Percentiles rank a stretch among this genome's conserved stretches.
Conservation (phyloP, 148 eudicot species). For the Salicornia ramosissima region DNA sequence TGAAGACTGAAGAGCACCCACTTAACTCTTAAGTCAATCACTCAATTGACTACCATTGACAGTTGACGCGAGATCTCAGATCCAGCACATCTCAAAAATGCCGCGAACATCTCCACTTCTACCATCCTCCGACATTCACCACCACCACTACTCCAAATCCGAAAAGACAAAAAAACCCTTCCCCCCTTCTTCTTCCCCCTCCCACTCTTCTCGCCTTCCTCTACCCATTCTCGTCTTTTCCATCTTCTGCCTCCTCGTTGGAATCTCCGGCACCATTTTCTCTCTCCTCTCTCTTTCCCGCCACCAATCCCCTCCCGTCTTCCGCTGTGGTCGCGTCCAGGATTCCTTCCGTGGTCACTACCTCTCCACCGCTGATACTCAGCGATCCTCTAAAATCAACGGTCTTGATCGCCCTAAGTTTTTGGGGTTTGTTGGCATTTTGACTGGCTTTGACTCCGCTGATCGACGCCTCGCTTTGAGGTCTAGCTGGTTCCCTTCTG, state of each 20-base stretch:
- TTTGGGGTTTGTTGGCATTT: conserved; percentile 62
- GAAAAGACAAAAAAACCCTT: conserved; percentile 52
- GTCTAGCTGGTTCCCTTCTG: conserved; percentile 60
- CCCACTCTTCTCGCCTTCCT: conserved; percentile 31
- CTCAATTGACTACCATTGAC: not conserved
- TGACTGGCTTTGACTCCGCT: conserved; percentile 38
- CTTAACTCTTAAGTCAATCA: too few relatives aligned
- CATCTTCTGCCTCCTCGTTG: conserved; percentile 38
- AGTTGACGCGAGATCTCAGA: not conserved
- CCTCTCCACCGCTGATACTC: conserved; percentile 2
- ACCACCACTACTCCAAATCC: conserved; percentile 39
- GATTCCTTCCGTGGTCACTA: conserved; percentile 50
- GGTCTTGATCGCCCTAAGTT: conserved; percentile 45
- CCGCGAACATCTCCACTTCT: conserved; percentile 19
- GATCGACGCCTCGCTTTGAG: conserved; percentile 49
- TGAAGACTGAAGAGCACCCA: too few relatives aligned
- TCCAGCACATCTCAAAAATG: conserved; percentile 12
- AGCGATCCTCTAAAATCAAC: conserved; percentile 21
- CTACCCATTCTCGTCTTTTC: conserved; percentile 30
- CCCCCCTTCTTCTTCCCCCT: conserved; percentile 1
- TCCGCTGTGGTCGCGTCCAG: conserved; percentile 45
- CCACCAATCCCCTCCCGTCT: conserved; percentile 29
- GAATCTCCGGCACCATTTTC: conserved; percentile 46
- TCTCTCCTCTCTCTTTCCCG: conserved; percentile 46
- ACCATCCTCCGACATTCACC: conserved; percentile 20